Base-by-base conservation (phyloP, 2,329 filamentous ascomycete species). In the Colletotrichum agaves region DNA sequence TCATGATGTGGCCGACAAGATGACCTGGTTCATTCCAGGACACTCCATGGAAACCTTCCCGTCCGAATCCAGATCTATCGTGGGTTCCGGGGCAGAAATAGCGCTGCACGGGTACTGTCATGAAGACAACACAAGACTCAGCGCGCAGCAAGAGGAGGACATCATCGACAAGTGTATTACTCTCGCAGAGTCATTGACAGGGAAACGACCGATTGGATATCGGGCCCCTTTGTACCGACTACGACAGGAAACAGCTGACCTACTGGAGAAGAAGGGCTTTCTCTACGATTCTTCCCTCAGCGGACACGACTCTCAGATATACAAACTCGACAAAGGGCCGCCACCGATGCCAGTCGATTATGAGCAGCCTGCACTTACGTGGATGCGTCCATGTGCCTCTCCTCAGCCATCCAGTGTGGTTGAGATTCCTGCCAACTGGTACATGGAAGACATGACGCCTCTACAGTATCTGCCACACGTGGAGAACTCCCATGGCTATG, bases 401-500 rank as follows among this genome's bases (percentile, higher is more conserved):
- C 73, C 44, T 55, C 27, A 61, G 68, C 58, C 63, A 61, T 2
- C 71, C 15, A 55, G 5, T 12, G 33, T 84, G 4, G 79, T 84
- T 2, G 81, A 84, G 72, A 78, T 85, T 1, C 83, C 83, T 0
- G 76, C 77, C n/a, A 82, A 82, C 57, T 85, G 82, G 83, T 84
- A 85, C 64, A 77, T 75, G 33, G 83, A 85, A 67, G 83, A 85
- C 67, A 83, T 83, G 79, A 84, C 82, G 56, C 83, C 82, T 0
- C 59, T 85, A 70, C 80, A 82, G 59, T 84, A 79, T 70, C 81
- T 77, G 50, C 82, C 82, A 2, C 78, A 84, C 61, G 77, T 76
- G 5, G 70, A 79, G 1, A 89, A 88, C 67, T 85, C 82, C 2
- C 83, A 85, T 47, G 87, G 88, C 1, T 90, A 88, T 72, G 86